phyloP scores from a whole-genome alignment of 495 filamentous ascomycete genomes.

The Hypomontagnella monticulosa region DNA sequence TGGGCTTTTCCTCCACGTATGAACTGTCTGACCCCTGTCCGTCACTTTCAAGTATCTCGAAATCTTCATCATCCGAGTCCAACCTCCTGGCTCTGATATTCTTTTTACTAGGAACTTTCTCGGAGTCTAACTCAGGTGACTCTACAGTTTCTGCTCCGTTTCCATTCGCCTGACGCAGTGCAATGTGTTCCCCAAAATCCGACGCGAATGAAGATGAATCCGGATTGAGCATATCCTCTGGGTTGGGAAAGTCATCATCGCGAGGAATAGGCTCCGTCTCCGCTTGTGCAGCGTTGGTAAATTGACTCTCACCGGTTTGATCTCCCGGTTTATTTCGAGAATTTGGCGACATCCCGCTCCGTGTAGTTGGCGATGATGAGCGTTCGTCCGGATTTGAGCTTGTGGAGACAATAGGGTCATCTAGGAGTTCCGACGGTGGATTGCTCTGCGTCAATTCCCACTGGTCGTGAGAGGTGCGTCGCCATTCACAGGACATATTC shows the following conservation, averaged over 20 bases:
- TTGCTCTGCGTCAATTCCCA: slow-evolving; percentile 39
- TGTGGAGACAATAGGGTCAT: slow-evolving; percentile 26
- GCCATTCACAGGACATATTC: slow-evolving; percentile 38
- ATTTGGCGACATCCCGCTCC: neutral
- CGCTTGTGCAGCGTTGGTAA: slow-evolving; percentile 30
- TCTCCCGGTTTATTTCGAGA: neutral
- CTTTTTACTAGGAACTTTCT: neutral
- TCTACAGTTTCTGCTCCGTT: neutral
- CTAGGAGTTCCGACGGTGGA: slow-evolving; percentile 32
- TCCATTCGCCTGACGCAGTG: neutral
- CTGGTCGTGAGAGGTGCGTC: slow-evolving; percentile 14
- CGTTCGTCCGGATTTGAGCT: slow-evolving; percentile 39
- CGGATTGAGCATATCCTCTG: slow-evolving; percentile 19
- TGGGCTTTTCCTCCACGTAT: slow-evolving; percentile 12
- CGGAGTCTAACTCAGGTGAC: neutral
- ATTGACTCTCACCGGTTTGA: slow-evolving; percentile 10
- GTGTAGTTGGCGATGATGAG: slow-evolving; percentile 20
- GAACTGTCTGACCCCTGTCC: slow-evolving; percentile 20
- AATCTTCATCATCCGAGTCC: slow-evolving; percentile 16
- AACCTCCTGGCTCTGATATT: neutral
- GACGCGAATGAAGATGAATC: slow-evolving; percentile 17
- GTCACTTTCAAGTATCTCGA: slow-evolving; percentile 12
- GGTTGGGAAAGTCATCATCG: slow-evolving; percentile 3
- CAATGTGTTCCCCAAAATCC: slow-evolving; percentile 20
- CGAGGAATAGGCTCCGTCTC: slow-evolving; percentile 36